These are phyloP conservation scores for Solanum chmielewskii DNA, from an alignment of 257 asterid species.

Conservation along the genomic window DNA sequence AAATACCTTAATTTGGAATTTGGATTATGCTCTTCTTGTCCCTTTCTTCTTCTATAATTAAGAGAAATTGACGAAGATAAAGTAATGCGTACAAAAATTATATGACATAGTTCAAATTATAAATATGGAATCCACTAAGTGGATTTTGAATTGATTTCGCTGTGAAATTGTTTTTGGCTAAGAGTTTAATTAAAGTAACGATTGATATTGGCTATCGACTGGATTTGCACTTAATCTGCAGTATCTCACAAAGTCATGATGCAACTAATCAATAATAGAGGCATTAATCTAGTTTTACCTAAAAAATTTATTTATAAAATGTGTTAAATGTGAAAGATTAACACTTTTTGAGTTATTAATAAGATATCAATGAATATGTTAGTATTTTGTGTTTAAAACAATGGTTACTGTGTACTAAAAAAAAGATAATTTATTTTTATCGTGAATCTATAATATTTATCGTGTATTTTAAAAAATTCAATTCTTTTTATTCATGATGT, in stretches of 20 bases:
- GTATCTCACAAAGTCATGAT: neutral
- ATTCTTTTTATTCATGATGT: too few species aligned
- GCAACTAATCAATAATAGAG: neutral
- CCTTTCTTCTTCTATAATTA: neutral
- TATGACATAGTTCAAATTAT: neutral
- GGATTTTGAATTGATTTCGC: neutral
- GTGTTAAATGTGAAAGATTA: neutral
- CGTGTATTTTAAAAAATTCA: too few species aligned
- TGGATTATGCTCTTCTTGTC: neutral
- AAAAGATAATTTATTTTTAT: too few species aligned
- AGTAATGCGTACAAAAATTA: neutral
- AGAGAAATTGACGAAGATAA: neutral
- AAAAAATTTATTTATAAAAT: neutral
- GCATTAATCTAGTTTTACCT: neutral
- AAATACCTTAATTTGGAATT: neutral
- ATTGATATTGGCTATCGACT: neutral
- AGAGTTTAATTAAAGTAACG: neutral
- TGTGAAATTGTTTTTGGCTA: neutral
- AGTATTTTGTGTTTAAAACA: too few species aligned
- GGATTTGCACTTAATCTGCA: neutral
- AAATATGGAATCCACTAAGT: neutral
- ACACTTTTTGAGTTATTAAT: neutral
- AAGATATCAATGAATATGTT: neutral
- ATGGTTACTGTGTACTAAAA: too few species aligned
- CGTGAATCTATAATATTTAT: rapidly evolving